These are phyloP conservation scores for Populus hybrid DNA, from an alignment of 441 rosid genomes.

Conservation along the genomic window DNA sequence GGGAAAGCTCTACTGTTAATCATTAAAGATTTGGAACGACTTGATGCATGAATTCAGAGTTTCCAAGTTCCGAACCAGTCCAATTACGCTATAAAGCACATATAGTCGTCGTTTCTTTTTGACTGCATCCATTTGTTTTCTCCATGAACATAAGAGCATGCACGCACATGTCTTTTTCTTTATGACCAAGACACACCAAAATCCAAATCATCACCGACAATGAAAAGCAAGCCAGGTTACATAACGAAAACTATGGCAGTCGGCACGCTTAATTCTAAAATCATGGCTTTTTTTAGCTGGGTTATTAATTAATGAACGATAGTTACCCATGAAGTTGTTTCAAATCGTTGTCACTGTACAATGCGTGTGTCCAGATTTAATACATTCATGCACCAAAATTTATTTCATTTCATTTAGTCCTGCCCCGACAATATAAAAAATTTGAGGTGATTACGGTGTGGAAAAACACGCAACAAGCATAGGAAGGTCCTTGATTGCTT, in stretches of 20 bases:
- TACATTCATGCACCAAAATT: not conserved
- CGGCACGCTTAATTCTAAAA: not conserved
- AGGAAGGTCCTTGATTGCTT: too few relatives aligned
- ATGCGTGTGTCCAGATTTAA: not conserved
- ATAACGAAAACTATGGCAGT: slow-evolving; percentile 7
- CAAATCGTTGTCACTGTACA: not conserved
- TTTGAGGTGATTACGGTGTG: not conserved
- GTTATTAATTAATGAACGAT: not conserved
- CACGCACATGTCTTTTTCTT: not conserved
- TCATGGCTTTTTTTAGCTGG: not conserved
- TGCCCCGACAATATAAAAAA: not conserved
- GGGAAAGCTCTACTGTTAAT: not conserved
- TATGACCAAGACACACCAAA: slow-evolving; percentile 2
- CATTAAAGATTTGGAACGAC: not conserved
- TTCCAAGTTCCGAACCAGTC: not conserved
- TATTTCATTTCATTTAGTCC: too few relatives aligned
- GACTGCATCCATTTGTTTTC: slow-evolving; percentile 5
- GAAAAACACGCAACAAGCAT: not conserved
- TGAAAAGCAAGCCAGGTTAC: not conserved
- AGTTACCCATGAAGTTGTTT: not conserved
- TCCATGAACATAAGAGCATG: slow-evolving; percentile 4
- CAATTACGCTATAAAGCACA: not conserved
- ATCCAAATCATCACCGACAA: slow-evolving; percentile 8
- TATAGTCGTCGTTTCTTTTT: not conserved
- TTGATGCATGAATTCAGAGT: not conserved